phyloP scores from a whole-genome alignment of 108 stramenopile genomes.

The Discostella stelligeroides region DNA sequence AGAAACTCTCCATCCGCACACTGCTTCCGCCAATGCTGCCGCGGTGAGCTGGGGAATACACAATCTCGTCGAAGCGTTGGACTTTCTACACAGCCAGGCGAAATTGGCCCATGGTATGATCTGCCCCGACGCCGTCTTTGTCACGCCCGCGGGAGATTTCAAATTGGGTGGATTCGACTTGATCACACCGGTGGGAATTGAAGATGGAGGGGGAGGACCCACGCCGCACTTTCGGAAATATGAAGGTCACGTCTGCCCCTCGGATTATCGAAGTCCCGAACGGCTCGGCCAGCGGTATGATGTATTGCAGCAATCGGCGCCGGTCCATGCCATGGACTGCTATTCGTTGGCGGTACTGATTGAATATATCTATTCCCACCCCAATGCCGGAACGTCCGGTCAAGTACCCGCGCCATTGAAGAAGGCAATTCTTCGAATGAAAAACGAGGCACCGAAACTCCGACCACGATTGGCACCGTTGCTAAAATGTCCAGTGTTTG shows the following conservation, averaged over 20 bases:
- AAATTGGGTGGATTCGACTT: slow-evolving; percentile 83
- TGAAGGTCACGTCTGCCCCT: slow-evolving; percentile 59
- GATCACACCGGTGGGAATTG: slow-evolving; percentile 58
- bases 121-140: slow-evolving; percentile 69
- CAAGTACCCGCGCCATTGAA: slow-evolving; percentile 67
- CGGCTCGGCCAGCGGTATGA: slow-evolving; percentile 64
- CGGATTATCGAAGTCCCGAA: slow-evolving; percentile 82
- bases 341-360: slow-evolving; percentile 77
- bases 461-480: slow-evolving; percentile 74
- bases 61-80: slow-evolving; percentile 69
- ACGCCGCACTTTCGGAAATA: slow-evolving; percentile 68
- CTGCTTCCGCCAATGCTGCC: slow-evolving; percentile 40
- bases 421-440: slow-evolving; percentile 75
- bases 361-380: slow-evolving; percentile 65
- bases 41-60: slow-evolving; percentile 81
- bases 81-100: slow-evolving; percentile 79
- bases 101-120: slow-evolving; percentile 81
- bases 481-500: slow-evolving; percentile 83
- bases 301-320: slow-evolving; percentile 52
- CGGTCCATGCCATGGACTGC: slow-evolving; percentile 79
- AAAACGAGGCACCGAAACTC: slow-evolving; percentile 70
- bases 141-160: slow-evolving; percentile 84
- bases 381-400: slow-evolving; percentile 45
- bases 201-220: slow-evolving; percentile 59
- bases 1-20: slow-evolving; percentile 25